Percentiles rank a stretch among this genome's conserved stretches.
phyloP scores from a whole-genome alignment of 192 early-diverging fungal genomes.

The Podila epicladia region DNA sequence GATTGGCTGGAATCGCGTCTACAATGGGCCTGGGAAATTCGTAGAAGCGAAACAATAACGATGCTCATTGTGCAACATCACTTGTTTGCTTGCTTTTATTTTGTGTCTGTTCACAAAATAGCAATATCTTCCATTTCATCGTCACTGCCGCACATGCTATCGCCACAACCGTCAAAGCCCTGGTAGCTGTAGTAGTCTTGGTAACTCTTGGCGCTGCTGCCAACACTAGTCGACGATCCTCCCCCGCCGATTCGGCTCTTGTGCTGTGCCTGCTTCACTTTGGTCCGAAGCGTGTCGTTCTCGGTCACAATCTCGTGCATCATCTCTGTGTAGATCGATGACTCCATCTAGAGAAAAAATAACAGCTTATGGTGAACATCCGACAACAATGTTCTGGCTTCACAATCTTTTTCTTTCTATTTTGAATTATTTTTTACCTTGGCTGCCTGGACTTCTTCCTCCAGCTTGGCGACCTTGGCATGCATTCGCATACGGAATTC shows the following conservation, averaged over 20 bases:
- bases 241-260: background rate
- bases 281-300: slow-evolving; percentile 30
- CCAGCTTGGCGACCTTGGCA: slow-evolving; percentile 15
- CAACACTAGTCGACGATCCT: background rate
- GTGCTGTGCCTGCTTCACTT: slow-evolving; percentile 18
- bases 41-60: background rate
- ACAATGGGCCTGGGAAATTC: slow-evolving; percentile 25
- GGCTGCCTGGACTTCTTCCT: slow-evolving; percentile 39
- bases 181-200: slow-evolving; percentile 15
- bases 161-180: background rate
- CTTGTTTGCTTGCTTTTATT: background rate
- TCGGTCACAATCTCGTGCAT: slow-evolving; percentile 48
- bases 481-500: slow-evolving; percentile 14
- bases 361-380: background rate
- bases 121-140: slow-evolving; percentile 37
- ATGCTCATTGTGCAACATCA: too few relatives aligned
- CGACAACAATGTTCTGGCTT: background rate
- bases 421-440: slow-evolving; percentile 21
- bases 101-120: slow-evolving; percentile 7
- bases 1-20: slow-evolving; percentile 44
- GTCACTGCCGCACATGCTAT: slow-evolving; percentile 19
- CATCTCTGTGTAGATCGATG: slow-evolving; percentile 40
- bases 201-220: background rate
- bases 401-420: background rate
- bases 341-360: slow-evolving; percentile 29